A percentile compares a stretch with the other conserved stretches of the same genome.
These are phyloP conservation scores for Ceratobasidium papillatum DNA, from an alignment of 1,284 basidiomycete genomes.

Conservation along the genomic window DNA sequence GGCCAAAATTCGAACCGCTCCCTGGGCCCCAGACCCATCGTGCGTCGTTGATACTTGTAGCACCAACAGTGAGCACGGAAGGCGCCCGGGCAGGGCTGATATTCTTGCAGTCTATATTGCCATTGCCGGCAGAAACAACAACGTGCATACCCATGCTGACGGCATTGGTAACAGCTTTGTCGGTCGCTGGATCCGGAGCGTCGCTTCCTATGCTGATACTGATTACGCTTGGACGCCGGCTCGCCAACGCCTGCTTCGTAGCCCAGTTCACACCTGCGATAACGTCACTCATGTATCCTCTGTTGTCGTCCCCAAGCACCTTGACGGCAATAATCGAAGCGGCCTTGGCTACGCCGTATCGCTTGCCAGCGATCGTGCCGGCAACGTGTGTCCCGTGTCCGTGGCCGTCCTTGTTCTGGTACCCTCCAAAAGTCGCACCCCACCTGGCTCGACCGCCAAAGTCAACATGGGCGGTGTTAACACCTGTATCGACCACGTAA, in stretches of 20 bases:
- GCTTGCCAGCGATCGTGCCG: constrained; percentile 60
- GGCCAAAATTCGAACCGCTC: constrained; percentile 68
- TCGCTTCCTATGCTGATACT: constrained; percentile 42
- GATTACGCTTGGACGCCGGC: constrained; percentile 42
- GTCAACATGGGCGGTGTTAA: constrained; percentile 66
- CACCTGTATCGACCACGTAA: constrained; percentile 59
- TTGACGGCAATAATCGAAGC: constrained; percentile 96
- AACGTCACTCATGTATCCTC: constrained; percentile 81
- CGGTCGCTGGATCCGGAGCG: constrained; percentile 33
- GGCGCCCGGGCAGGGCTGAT: constrained; percentile 51
- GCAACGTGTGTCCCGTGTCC: constrained; percentile 47
- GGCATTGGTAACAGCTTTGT: constrained; percentile 41
- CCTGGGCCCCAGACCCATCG: constrained; percentile 63
- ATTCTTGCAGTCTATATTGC: constrained; percentile 52
- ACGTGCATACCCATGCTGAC: constrained; percentile 44
- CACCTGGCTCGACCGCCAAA: constrained; percentile 64
- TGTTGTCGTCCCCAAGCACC: constrained; percentile 93
- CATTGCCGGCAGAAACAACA: constrained; percentile 45
- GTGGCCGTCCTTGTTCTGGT: constrained; percentile 51
- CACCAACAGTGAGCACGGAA: constrained; percentile 53
- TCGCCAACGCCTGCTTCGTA: constrained; percentile 15
- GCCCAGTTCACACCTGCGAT: constrained; percentile 43
- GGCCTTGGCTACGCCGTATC: constrained; percentile 95
- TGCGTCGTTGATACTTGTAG: constrained; percentile 51
- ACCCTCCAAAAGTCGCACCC: constrained; percentile 61